phyloP scores from a whole-genome alignment of 768 basidiomycete species.

The Ephemerocybe angulata region DNA sequence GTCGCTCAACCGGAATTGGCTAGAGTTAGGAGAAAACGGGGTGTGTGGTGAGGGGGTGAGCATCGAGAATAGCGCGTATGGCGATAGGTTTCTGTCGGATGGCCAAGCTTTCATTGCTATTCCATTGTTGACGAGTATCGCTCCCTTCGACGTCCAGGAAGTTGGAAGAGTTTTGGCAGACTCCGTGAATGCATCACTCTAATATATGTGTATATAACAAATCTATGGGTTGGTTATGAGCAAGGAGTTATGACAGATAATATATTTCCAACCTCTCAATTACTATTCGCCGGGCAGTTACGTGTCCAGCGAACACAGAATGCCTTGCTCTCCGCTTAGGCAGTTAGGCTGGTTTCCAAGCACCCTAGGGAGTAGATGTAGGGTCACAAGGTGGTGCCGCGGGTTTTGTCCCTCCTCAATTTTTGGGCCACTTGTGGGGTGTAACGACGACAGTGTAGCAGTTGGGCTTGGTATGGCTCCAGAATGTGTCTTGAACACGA shows the following conservation, averaged over 20 bases:
- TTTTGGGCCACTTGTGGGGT: slow-evolving; percentile 12
- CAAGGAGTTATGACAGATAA: too few species aligned
- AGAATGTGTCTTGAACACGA: slow-evolving; percentile 35
- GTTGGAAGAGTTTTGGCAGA: background rate
- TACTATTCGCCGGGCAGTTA: too few species aligned
- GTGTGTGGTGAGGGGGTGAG: background rate
- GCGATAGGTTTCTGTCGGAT: background rate
- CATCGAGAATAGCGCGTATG: background rate
- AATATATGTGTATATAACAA: too few species aligned
- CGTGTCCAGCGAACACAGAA: too few species aligned
- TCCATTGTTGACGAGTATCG: background rate
- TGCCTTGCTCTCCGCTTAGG: background rate
- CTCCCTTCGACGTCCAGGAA: background rate
- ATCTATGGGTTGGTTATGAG: too few species aligned
- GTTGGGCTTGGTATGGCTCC: slow-evolving; percentile 27
- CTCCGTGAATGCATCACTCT: too few species aligned
- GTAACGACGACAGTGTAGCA: slow-evolving; percentile 21
- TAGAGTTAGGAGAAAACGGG: background rate
- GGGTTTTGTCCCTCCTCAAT: slow-evolving; percentile 5
- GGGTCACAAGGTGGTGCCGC: slow-evolving; percentile 40
- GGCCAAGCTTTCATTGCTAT: background rate
- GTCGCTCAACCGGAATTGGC: background rate
- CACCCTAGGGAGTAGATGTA: slow-evolving; percentile 71
- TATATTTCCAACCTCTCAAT: too few species aligned
- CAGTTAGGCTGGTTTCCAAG: slow-evolving; percentile 38